A percentile compares a stretch with the other conserved stretches of the same genome.
Conservation (phyloP, 1,284 basidiomycete species). For the Schizopora paradoxa region DNA sequence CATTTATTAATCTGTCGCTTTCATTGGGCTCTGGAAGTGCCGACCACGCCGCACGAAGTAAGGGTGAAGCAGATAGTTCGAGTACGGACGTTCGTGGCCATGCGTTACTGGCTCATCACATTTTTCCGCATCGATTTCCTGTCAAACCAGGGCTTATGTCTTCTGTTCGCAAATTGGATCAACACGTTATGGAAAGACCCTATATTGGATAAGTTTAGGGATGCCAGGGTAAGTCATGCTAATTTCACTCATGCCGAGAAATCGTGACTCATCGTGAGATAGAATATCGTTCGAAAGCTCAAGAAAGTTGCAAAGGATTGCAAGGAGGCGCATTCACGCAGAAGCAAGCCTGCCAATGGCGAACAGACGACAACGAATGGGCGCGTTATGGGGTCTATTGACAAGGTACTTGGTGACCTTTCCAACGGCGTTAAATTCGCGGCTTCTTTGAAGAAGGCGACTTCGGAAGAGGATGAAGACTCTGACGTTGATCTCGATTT, state of each 20-base stretch:
- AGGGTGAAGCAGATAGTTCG: constrained; percentile 69
- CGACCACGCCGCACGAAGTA: constrained; percentile 51
- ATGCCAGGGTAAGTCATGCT: constrained; percentile 56
- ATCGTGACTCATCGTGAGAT: constrained; percentile 5
- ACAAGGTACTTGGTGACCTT: constrained; percentile 22
- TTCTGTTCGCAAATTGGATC: constrained; percentile 70
- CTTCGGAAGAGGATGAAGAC: constrained; percentile 45
- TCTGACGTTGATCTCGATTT: constrained; percentile 75
- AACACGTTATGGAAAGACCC: constrained; percentile 70
- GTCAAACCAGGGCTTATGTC: constrained; percentile 69
- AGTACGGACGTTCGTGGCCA: constrained; percentile 80
- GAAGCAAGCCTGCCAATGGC: constrained; percentile 20
- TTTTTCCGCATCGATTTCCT: constrained; percentile 85
- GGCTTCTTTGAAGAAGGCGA: constrained; percentile 40
- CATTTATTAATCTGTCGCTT: constrained; percentile 78
- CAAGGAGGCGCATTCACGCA: constrained; percentile 56
- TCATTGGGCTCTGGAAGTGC: constrained; percentile 74
- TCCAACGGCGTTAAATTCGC: constrained; percentile 42
- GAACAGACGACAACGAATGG: constrained; percentile 11
- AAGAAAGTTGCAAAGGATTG: constrained; percentile 78
- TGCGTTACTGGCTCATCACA: constrained; percentile 81
- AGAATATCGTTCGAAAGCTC: constrained; percentile 75
- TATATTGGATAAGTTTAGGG: constrained; percentile 55
- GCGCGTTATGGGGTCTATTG: constrained; percentile 15
- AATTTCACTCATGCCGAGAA: constrained; percentile 2